Evolutionary conservation across 2,329 filamentous ascomycete species (phyloP).

Genomic region (Aspergillus sp.): DNA sequence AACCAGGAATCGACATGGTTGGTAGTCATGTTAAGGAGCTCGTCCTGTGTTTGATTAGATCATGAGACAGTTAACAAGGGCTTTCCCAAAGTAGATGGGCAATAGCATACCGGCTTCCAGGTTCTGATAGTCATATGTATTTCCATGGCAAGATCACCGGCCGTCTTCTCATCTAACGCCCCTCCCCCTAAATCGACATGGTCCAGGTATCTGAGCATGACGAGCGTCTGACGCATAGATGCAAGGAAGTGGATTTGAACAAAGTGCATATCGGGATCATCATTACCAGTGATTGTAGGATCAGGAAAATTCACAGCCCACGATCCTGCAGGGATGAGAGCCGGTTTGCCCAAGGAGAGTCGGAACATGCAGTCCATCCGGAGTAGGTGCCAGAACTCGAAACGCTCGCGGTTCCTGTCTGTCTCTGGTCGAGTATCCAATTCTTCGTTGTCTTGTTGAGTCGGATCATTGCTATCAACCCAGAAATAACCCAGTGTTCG

Average conservation of each 20-base stretch:
- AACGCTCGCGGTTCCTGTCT: slow-evolving; percentile 18
- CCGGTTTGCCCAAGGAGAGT: slow-evolving; percentile 17
- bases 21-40: neutral
- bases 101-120: neutral
- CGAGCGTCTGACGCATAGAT: neutral
- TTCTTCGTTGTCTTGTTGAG: too few species aligned
- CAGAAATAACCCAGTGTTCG: neutral
- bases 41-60: neutral
- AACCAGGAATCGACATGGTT: slow-evolving; percentile 20
- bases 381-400: slow-evolving; percentile 23
- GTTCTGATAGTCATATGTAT: neutral
- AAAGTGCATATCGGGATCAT: slow-evolving; percentile 1
- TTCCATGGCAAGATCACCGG: neutral
- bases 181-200: neutral
- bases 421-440: neutral
- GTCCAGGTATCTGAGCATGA: neutral
- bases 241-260: neutral
- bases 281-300: slow-evolving; percentile 16
- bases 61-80: too few species aligned
- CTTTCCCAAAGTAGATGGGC: accelerated
- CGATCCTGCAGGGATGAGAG: slow-evolving; percentile 13
- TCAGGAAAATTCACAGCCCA: slow-evolving; percentile 22
- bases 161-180: neutral
- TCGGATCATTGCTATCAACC: neutral
- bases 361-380: slow-evolving; percentile 20